Conservation (phyloP, 176 grass and related monocot genomes). For the Alopecurus myosuroides region DNA sequence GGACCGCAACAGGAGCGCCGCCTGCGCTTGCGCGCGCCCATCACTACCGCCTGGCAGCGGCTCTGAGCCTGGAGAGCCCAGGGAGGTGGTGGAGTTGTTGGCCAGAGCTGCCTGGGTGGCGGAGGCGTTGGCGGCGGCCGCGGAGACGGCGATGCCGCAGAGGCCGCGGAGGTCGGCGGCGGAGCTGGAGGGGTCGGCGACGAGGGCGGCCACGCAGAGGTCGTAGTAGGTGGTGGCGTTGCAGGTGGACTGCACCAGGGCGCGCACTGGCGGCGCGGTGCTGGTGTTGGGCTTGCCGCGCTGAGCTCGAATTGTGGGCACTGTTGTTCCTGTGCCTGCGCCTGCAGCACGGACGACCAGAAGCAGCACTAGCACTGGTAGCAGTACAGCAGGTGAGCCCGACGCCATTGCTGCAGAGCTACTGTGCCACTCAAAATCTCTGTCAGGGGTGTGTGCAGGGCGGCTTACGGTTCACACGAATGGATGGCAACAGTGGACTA, state of each 20-base stretch:
- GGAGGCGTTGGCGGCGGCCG: conserved; percentile 50
- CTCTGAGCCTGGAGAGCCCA: background rate
- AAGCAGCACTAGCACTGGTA: background rate
- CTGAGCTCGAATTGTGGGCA: background rate
- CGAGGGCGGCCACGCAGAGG: conserved; percentile 51
- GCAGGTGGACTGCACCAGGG: conserved; percentile 69
- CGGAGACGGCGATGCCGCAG: conserved; percentile 46
- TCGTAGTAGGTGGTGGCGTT: conserved; percentile 78
- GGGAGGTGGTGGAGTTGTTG: background rate
- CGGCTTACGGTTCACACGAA: background rate
- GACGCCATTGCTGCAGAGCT: background rate
- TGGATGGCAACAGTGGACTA: background rate
- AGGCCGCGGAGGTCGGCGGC: conserved; percentile 56
- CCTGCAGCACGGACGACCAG: background rate
- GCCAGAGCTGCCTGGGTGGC: conserved; percentile 22
- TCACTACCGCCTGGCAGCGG: background rate
- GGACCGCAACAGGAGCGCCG: background rate
- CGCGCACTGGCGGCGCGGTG: background rate
- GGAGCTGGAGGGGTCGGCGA: conserved; percentile 40
- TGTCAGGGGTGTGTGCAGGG: background rate
- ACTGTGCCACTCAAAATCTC: background rate
- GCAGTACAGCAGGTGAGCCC: background rate
- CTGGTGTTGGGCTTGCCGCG: background rate
- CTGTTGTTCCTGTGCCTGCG: background rate
- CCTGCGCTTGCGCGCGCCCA: background rate